These are phyloP conservation scores for Penicillium glabrum DNA, from an alignment of 2,329 filamentous ascomycete genomes.

Conservation along the genomic window DNA sequence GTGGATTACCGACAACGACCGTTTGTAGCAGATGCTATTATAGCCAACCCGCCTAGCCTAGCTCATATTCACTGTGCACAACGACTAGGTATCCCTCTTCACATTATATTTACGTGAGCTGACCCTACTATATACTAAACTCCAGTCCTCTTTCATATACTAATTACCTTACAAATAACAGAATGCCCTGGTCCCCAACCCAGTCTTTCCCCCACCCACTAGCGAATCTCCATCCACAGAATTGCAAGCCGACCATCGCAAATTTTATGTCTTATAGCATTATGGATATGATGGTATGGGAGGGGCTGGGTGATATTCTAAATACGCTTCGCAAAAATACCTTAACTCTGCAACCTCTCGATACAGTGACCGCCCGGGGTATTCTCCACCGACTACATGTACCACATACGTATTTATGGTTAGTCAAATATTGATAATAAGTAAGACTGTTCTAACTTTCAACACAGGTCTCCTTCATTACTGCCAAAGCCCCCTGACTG, in stretches of 20 bases:
- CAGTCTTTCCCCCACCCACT: slow-evolving; percentile 83
- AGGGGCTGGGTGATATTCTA: slow-evolving; percentile 85
- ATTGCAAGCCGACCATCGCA: slow-evolving; percentile 70
- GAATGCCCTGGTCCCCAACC: slow-evolving; percentile 88
- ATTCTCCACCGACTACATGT: background rate
- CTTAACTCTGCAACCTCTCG: slow-evolving; percentile 76
- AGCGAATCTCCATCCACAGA: slow-evolving; percentile 74
- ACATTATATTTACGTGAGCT: slow-evolving; percentile 83
- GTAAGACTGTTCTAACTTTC: background rate
- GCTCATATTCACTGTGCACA: slow-evolving; percentile 79
- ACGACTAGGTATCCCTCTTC: slow-evolving; percentile 73
- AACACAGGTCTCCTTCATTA: slow-evolving; percentile 5
- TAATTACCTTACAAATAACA: slow-evolving; percentile 24
- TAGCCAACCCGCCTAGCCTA: slow-evolving; percentile 78
- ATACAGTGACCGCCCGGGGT: slow-evolving; percentile 32
- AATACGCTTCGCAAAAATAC: slow-evolving; percentile 78
- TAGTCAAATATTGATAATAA: background rate
- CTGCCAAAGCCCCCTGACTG: slow-evolving; percentile 8
- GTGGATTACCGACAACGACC: slow-evolving; percentile 53
- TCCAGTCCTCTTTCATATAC: background rate
- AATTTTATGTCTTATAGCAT: slow-evolving; percentile 82
- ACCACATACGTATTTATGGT: background rate
- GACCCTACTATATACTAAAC: background rate
- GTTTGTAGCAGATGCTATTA: slow-evolving; percentile 84
- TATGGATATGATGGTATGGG: slow-evolving; percentile 91